Conservation (phyloP, 1,284 basidiomycete genomes). For the Apiotrichum akiyoshidainum region DNA sequence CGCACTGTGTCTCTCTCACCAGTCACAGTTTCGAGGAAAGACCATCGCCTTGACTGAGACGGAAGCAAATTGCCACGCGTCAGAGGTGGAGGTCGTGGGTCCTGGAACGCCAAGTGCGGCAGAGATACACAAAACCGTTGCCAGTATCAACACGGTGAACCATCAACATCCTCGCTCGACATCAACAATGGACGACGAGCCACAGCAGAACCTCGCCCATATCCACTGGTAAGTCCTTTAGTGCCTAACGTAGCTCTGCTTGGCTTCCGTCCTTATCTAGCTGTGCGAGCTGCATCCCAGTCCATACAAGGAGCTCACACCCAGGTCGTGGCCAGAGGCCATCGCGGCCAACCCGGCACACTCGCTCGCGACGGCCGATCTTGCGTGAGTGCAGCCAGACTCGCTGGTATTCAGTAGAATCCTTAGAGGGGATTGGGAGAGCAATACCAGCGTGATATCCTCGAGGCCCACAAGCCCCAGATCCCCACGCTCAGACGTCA, state of each 20-base stretch:
- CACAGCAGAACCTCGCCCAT: slow-evolving; percentile 42
- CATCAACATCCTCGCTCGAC: not conserved
- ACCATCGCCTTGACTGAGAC: not conserved
- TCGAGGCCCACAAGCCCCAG: no score
- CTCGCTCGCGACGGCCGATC: slow-evolving; percentile 37
- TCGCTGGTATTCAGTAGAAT: no score
- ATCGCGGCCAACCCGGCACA: slow-evolving; percentile 41
- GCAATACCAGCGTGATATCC: no score
- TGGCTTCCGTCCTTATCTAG: no score
- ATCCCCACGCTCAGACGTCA: no score
- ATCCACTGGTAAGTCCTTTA: slow-evolving; percentile 39
- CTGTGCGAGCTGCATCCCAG: not conserved
- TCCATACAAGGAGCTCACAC: not conserved
- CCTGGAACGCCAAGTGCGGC: not conserved
- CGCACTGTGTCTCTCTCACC: no score
- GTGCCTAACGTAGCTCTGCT: no score
- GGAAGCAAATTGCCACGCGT: slow-evolving; percentile 7
- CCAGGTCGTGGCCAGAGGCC: slow-evolving; percentile 46
- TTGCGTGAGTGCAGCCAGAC: slow-evolving; percentile 29
- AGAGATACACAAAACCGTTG: slow-evolving; percentile 1
- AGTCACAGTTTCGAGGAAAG: not conserved
- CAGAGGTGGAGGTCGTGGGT: slow-evolving; percentile 9
- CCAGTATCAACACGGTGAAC: not conserved
- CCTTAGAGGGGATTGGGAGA: no score
- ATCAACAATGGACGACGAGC: slow-evolving; percentile 29